These are phyloP conservation scores for Volvox reticuliferus DNA, from an alignment of 139 green algal genomes.

Conservation along the genomic window DNA sequence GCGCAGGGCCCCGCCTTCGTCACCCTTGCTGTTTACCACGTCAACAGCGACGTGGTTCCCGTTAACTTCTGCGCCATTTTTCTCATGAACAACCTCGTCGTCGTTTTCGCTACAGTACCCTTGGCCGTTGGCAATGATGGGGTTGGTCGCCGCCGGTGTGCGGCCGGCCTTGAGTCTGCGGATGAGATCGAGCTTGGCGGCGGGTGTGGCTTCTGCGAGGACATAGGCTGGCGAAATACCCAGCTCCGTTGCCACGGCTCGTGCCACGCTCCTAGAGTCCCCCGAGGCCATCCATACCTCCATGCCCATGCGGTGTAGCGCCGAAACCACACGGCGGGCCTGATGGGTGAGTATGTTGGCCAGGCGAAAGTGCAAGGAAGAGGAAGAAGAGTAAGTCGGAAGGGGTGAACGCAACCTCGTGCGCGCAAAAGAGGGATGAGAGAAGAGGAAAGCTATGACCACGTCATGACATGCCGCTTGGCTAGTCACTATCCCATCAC, in stretches of 20 bases:
- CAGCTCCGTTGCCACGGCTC: slow-evolving; percentile 65
- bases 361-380: neutral
- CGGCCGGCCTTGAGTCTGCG: neutral
- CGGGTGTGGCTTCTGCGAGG: slow-evolving; percentile 73
- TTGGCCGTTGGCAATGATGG: neutral
- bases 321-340: slow-evolving; percentile 53
- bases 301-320: slow-evolving; percentile 56
- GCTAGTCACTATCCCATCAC: too few species aligned
- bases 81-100: neutral
- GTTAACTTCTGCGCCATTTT: too few species aligned
- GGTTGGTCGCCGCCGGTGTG: neutral
- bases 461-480: too few species aligned
- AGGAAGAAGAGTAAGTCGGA: too few species aligned
- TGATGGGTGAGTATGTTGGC: neutral
- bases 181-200: slow-evolving; percentile 69
- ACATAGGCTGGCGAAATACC: slow-evolving; percentile 72
- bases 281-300: slow-evolving; percentile 86
- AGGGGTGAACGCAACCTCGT: too few species aligned
- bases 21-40: neutral
- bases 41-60: too few species aligned
- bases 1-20: neutral
- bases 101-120: neutral
- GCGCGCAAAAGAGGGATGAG: too few species aligned
- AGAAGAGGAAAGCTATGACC: too few species aligned
- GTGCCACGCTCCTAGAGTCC: slow-evolving; percentile 80